phyloP scores from a whole-genome alignment of 768 basidiomycete genomes.

The Panaeolus cyanescens region DNA sequence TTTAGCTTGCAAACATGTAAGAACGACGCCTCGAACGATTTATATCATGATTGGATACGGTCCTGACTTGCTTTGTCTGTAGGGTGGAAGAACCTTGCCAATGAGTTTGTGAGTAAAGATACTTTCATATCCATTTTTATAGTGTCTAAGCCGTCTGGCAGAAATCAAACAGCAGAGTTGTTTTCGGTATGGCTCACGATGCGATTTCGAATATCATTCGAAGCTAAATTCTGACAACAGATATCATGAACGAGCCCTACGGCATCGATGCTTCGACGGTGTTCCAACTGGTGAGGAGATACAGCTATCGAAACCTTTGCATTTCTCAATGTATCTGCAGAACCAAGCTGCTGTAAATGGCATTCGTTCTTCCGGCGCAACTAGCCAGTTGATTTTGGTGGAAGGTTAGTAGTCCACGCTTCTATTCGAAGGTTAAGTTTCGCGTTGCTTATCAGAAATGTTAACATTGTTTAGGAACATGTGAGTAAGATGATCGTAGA shows the following conservation, averaged over 20 bases:
- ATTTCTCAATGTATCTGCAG: conserved; percentile 21
- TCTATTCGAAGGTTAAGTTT: neutral
- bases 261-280: conserved; percentile 55
- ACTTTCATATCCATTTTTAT: neutral
- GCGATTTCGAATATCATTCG: neutral
- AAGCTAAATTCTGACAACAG: conserved; percentile 15
- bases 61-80: neutral
- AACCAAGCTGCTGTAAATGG: conserved; percentile 70
- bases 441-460: neutral
- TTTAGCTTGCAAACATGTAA: conserved; percentile 51
- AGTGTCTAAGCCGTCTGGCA: conserved; percentile 7
- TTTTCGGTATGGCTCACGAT: conserved; percentile 49
- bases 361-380: conserved; percentile 64
- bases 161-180: conserved; percentile 52
- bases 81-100: conserved; percentile 63
- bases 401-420: conserved; percentile 33
- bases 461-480: conserved; percentile 23
- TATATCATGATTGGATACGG: neutral
- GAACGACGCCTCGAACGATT: conserved; percentile 13
- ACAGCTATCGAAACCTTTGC: neutral
- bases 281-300: conserved; percentile 43
- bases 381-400: conserved; percentile 51
- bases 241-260: conserved; percentile 69
- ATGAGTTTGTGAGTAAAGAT: conserved; percentile 45
- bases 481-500: conserved; percentile 20